Evolutionary conservation across 768 basidiomycete species (phyloP), one percentile per base, ranked within the genome.

Genomic region (Suillus discolor): DNA sequence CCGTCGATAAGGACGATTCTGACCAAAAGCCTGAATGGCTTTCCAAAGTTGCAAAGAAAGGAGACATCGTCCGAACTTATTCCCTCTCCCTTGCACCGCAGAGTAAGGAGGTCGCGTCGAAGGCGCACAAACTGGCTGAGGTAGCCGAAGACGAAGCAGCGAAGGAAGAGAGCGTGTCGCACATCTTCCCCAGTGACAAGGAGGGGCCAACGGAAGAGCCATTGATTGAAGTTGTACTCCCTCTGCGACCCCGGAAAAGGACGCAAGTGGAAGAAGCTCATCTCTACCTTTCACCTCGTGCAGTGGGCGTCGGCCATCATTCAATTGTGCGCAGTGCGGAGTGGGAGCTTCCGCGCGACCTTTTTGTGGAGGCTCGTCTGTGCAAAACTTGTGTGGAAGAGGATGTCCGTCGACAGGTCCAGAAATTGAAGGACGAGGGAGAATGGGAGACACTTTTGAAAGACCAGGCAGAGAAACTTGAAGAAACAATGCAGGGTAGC

Each of bases 251-350:
- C 0, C 67, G 65, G 5, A 68, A 66, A n/a, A 39, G 23, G 62
- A 71, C 49, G 41, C 72, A 20, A 44, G 73, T 70, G 7, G 75
- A 74, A 25, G 83, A 81, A 60, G 83, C 81, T 1, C 85, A 88
- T 70, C 75, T 88, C n/a, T 84, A 86, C 63, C 67, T 89, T 62
- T 79, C 80, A 3, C 79, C 80, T 0, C 44, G 49, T 0, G 69
- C 78, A 41, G 66, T 80, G 9, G 88, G 87, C 6, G 0, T 20
- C 0, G 87, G 88, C 0, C 68, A 85, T 69, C 88, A 89, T 69
- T 89, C 88, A 0, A 49, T 73, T 31, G 84, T 86, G 0, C 84
- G 84, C 69, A 70, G 76, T 51, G 84, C 80, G 6, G 83, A 85
- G 64, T 83, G 82, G 78, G 84, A 85, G 45, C 69, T 89, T 1